phyloP scores from a whole-genome alignment of 179 eudicot species.

The Silene coronaria region DNA sequence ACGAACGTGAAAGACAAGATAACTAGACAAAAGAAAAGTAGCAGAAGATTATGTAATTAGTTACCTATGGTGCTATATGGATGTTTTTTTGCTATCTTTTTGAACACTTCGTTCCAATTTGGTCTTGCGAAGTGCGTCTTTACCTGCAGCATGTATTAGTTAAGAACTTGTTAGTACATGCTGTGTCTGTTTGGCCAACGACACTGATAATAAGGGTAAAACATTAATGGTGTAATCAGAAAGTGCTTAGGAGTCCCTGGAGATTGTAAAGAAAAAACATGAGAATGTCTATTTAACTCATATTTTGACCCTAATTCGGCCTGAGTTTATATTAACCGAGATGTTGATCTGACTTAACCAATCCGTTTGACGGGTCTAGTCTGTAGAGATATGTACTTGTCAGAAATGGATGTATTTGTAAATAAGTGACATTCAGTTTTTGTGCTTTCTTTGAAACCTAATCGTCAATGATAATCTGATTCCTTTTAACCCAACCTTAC shows the following conservation, averaged over 20 bases:
- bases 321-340: too few species aligned
- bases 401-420: too few species aligned
- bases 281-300: too few species aligned
- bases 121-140: constrained; percentile 97
- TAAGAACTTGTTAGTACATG: constrained; percentile 3
- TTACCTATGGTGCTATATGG: constrained; percentile 81
- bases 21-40: background rate
- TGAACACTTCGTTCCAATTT: constrained; percentile 86
- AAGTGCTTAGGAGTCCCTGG: too few species aligned
- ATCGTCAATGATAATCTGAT: too few species aligned
- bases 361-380: background rate
- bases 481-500: too few species aligned
- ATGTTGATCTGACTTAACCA: background rate
- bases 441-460: too few species aligned
- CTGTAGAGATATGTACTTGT: too few species aligned
- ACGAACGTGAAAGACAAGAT: constrained; percentile 16
- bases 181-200: background rate
- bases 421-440: too few species aligned
- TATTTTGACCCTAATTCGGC: too few species aligned
- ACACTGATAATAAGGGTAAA: background rate
- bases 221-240: background rate
- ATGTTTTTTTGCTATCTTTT: constrained; percentile 66
- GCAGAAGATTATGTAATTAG: background rate
- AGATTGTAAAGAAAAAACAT: too few species aligned
- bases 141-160: constrained; percentile 50